Conservation (phyloP, 2,329 filamentous ascomycete species). For the Aspergillus intermedius region DNA sequence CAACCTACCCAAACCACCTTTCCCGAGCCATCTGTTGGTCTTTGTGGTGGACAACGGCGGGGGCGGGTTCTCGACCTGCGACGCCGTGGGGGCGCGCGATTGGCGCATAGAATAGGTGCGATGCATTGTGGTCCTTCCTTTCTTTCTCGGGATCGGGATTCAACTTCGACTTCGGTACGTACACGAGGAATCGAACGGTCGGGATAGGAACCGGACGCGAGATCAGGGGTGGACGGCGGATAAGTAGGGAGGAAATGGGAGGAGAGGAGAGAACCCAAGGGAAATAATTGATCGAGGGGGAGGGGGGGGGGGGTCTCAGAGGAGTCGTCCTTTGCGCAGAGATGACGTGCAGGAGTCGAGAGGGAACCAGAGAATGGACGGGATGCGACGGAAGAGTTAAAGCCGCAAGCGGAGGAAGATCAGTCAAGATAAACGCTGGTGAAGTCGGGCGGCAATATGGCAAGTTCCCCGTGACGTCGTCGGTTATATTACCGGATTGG, state of each 20-base stretch:
- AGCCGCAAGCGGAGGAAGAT: conserved; percentile 14
- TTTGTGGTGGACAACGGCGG: conserved; percentile 90
- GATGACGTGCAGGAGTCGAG: conserved; percentile 25
- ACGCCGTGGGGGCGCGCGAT: conserved; percentile 89
- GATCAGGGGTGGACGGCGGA: conserved; percentile 1
- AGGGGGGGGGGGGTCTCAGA: neutral
- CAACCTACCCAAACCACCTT: conserved; percentile 73
- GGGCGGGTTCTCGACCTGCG: conserved; percentile 83
- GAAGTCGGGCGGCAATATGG: neutral
- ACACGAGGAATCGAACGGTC: neutral
- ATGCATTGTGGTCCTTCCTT: conserved; percentile 61
- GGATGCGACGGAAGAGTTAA: conserved; percentile 21
- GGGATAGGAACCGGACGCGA: conserved; percentile 1
- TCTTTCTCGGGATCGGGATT: neutral
- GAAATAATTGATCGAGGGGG: conserved; percentile 2
- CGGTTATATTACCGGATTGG: conserved; percentile 11
- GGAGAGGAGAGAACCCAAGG: neutral
- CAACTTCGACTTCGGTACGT: neutral
- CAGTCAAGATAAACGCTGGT: neutral
- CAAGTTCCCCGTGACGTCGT: conserved; percentile 17
- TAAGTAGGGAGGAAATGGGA: conserved; percentile 2
- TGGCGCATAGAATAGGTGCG: conserved; percentile 99
- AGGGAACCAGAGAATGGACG: conserved; percentile 9
- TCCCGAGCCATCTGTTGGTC: conserved; percentile 80
- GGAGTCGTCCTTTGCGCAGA: conserved; percentile 21